Evolutionary conservation across 2,329 filamentous ascomycete species (phyloP).

Genomic region (Epichloe elymi): DNA sequence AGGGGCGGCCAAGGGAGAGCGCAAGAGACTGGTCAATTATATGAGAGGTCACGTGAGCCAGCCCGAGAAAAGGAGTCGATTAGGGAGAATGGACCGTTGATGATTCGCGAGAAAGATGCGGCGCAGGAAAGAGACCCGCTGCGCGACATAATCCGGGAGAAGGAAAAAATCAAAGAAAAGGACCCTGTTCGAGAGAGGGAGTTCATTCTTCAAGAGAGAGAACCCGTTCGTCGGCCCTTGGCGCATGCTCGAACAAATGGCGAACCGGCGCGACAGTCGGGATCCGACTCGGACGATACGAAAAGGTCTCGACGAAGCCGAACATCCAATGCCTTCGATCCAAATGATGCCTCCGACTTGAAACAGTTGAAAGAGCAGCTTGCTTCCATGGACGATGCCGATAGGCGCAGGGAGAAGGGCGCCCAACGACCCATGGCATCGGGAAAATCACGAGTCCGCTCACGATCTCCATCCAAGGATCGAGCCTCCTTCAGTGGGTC

Average conservation of each 20-base stretch:
- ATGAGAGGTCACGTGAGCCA: constrained; percentile 2
- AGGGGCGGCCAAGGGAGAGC: constrained; percentile 10
- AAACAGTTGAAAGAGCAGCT: constrained; percentile 37
- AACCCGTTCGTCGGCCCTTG: constrained; percentile 10
- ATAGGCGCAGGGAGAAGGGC: constrained; percentile 9
- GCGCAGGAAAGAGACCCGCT: background rate
- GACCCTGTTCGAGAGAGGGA: constrained; percentile 7
- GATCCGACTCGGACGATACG: constrained; percentile 30
- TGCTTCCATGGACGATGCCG: constrained; percentile 24
- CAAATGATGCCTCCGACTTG: constrained; percentile 37
- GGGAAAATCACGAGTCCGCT: constrained; percentile 6
- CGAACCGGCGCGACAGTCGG: constrained; percentile 18
- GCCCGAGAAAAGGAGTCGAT: background rate
- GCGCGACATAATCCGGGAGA: constrained; percentile 2
- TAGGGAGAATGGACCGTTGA: background rate
- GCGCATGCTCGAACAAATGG: constrained; percentile 8
- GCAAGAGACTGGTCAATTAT: constrained; percentile 6
- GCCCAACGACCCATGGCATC: background rate
- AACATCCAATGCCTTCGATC: constrained; percentile 32
- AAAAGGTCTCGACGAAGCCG: constrained; percentile 25
- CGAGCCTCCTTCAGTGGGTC: constrained; percentile 6
- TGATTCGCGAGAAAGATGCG: constrained; percentile 2
- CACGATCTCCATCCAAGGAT: constrained; percentile 10
- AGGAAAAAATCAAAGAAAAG: constrained; percentile 7
- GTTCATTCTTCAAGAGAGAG: constrained; percentile 8